Conservation (phyloP, 345 rosid genomes). For the Gossypium mustelinum region DNA sequence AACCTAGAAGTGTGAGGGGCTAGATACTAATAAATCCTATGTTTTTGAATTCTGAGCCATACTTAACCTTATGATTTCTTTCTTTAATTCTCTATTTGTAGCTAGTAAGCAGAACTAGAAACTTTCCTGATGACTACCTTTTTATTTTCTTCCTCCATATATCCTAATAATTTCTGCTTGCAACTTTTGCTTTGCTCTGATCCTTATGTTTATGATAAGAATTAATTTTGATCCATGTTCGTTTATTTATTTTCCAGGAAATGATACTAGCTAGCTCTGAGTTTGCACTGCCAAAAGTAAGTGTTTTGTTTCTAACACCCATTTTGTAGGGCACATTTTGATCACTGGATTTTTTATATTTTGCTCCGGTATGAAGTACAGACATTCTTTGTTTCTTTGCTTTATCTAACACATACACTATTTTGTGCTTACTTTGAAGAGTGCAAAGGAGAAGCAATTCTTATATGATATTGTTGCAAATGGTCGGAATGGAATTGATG, state of each 20-base stretch:
- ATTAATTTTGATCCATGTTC: background rate
- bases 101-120: background rate
- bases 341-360: background rate
- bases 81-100: background rate
- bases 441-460: slow-evolving; percentile 58
- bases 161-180: background rate
- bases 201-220: background rate
- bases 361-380: background rate
- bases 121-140: background rate
- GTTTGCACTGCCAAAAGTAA: slow-evolving; percentile 51
- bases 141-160: background rate
- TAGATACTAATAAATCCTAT: slow-evolving; percentile 6
- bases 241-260: slow-evolving; percentile 48
- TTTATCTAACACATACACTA: background rate
- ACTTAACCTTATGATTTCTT: background rate
- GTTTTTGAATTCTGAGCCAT: background rate
- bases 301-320: slow-evolving; percentile 12
- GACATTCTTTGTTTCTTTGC: slow-evolving; percentile 6
- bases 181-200: background rate
- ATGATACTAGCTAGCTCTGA: slow-evolving; percentile 83
- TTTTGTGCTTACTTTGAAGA: slow-evolving; percentile 31
- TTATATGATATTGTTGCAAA: slow-evolving; percentile 96
- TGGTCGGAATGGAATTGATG: slow-evolving; percentile 96
- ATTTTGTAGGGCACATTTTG: slow-evolving; percentile 7
- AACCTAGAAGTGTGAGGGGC: background rate